Evolutionary conservation across 106 monocot genomes (phyloP), one percentile per base, ranked within the genome.

Genomic region (Acorus calamus): DNA sequence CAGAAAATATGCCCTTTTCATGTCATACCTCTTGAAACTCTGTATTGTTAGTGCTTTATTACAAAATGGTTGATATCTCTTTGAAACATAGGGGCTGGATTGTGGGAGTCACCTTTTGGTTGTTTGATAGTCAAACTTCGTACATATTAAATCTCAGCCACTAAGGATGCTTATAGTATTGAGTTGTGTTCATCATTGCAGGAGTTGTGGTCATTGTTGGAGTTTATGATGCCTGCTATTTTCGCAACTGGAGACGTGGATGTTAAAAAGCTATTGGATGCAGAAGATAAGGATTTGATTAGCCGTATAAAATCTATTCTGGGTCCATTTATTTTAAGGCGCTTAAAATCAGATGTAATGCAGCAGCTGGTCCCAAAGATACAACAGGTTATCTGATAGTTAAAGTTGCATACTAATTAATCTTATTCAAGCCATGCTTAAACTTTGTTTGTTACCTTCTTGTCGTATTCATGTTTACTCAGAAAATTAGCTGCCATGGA

Each of bases 221-320:
- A 96, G 68, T 96, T 96, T 71, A 96, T 96, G 96, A 75, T 96
- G 83, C 96, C 96, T 68, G 91, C 87, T 65, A 91, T 91, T 72
- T 96, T 96, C 77, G 77, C 87, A 14, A 91, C 87, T 49, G 91
- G 83, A 65, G 85, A 85, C 66, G 66, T 79, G 70, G 96, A 96
- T 63, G 74, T 90, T 56, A 96, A 89, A 73, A 85, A 84, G 68
- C 57, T 82, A 56, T 72, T 96, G 52, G 87, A 87, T 79, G 78
- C 79, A 46, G 87, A 91, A 69, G 85, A 87, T 28, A 63, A 57
- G 14, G 70, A 77, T 71, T 59, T 96, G 49, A 96, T 96, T 80
- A 52, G 69, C 50, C 90, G 79, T 51, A 91, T 96, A 68, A 96
- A 96, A 79, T 87, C 96, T 45, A 96, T 96, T 71, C 70, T 96